phyloP scores from a whole-genome alignment of 1,139 yeast species.

The Pneumocystis murina region DNA sequence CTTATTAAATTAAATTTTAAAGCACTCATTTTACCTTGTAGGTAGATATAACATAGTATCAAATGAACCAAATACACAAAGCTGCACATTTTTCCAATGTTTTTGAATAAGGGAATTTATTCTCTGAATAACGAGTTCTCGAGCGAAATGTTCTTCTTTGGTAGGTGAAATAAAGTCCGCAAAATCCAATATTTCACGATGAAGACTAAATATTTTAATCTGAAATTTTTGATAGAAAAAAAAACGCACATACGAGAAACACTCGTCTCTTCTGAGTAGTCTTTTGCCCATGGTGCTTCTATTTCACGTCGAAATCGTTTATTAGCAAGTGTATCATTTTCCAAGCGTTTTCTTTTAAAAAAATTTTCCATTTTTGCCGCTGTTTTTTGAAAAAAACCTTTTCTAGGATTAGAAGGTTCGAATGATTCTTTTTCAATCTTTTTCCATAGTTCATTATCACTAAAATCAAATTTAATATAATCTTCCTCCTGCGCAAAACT shows the following conservation, averaged over 20 bases:
- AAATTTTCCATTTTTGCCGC: slow-evolving; percentile 11
- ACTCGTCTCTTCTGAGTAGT: slow-evolving; percentile 15
- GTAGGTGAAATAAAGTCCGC: slow-evolving; percentile 81
- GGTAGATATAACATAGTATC: slow-evolving; percentile 92
- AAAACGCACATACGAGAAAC: slow-evolving; percentile 25
- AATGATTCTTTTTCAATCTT: slow-evolving; percentile 9
- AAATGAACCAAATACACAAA: slow-evolving; percentile 84
- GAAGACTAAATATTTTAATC: slow-evolving; percentile 61
- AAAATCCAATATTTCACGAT: slow-evolving; percentile 76
- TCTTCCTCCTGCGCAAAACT: slow-evolving; percentile 6
- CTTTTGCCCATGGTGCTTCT: slow-evolving; percentile 13
- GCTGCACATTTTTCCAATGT: slow-evolving; percentile 70
- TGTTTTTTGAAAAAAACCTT: slow-evolving; percentile 10
- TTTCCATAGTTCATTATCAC: slow-evolving; percentile 16
- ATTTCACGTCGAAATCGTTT: slow-evolving; percentile 21
- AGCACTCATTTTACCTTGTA: slow-evolving; percentile 37
- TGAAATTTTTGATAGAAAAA: slow-evolving; percentile 71
- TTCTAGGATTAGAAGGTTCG: neutral
- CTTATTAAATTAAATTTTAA: neutral
- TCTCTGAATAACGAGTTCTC: slow-evolving; percentile 52
- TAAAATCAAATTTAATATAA: slow-evolving; percentile 25
- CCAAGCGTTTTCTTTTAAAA: slow-evolving; percentile 9
- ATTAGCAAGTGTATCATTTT: slow-evolving; percentile 18
- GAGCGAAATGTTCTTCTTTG: slow-evolving; percentile 48
- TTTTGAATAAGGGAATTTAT: slow-evolving; percentile 42